Percentiles rank a stretch among this genome's conserved stretches.
Evolutionary conservation across 1,284 basidiomycete species (phyloP).

Genomic region (Ganoderma sp.): DNA sequence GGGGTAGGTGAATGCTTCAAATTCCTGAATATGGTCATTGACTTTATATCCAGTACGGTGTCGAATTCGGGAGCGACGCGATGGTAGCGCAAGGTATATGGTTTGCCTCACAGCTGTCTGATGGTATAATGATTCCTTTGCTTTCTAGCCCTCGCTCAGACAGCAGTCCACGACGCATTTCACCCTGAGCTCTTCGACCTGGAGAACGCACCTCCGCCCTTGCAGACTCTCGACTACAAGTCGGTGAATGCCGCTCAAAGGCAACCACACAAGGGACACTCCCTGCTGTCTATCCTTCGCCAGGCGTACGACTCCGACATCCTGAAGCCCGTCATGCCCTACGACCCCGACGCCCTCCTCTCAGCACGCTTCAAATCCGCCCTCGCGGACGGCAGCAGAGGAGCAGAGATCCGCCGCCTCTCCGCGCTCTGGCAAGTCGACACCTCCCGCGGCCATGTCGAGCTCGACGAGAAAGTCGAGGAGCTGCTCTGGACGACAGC

Average conservation of each 20-base stretch:
- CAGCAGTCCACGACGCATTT: constrained; percentile 52
- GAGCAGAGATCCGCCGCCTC: constrained; percentile 54
- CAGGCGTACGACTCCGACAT: constrained; percentile 59
- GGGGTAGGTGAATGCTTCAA: constrained; percentile 51
- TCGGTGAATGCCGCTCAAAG: constrained; percentile 14
- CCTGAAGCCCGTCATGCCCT: constrained; percentile 59
- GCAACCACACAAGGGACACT: constrained; percentile 39
- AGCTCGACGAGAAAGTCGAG: constrained; percentile 53
- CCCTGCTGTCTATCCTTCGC: constrained; percentile 57
- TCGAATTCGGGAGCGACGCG: constrained; percentile 62
- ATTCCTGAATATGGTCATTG: not conserved
- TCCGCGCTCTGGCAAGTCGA: constrained; percentile 56
- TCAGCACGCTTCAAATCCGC: constrained; percentile 45
- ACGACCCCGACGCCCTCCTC: constrained; percentile 53
- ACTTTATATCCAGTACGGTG: constrained; percentile 51
- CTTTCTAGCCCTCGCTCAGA: constrained; percentile 56
- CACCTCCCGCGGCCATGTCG: constrained; percentile 43
- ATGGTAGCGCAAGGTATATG: constrained; percentile 58
- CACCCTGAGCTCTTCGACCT: constrained; percentile 45
- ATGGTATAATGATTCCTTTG: not conserved
- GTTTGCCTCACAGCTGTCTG: not conserved
- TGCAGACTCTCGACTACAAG: constrained; percentile 5
- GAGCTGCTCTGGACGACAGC: constrained; percentile 60
- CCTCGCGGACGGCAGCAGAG: constrained; percentile 44
- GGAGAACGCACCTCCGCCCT: constrained; percentile 12